Conservation (phyloP, 495 filamentous ascomycete genomes). For the Xylaria sp. region DNA sequence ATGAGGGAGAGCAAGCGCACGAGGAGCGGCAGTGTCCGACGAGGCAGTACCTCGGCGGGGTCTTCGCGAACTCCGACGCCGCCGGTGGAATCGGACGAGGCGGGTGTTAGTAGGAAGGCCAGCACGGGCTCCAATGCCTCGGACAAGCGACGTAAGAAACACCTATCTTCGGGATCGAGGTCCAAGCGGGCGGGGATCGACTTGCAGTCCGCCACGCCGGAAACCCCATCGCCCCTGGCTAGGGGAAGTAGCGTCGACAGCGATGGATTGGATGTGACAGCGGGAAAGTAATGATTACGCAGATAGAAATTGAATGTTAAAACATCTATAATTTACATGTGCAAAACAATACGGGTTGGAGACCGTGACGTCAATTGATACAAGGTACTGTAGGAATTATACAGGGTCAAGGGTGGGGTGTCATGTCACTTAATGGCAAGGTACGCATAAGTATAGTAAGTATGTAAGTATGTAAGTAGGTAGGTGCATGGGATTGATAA, state of each 20-base stretch:
- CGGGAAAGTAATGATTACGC: background rate
- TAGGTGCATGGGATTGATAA: background rate
- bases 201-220: constrained; percentile 58
- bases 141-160: constrained; percentile 57
- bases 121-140: constrained; percentile 57
- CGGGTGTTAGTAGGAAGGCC: constrained; percentile 46
- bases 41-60: constrained; percentile 53
- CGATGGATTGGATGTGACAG: constrained; percentile 22
- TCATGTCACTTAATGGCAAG: too few relatives aligned
- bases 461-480: too few relatives aligned
- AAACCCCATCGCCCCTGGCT: constrained; percentile 57
- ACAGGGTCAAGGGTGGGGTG: background rate
- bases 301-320: background rate
- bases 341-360: background rate
- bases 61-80: constrained; percentile 59
- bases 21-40: constrained; percentile 55
- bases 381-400: background rate
- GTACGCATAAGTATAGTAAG: too few relatives aligned
- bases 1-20: constrained; percentile 53
- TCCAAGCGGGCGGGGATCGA: constrained; percentile 50
- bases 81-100: constrained; percentile 54
- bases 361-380: background rate
- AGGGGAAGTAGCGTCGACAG: constrained; percentile 53
- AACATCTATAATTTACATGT: background rate
- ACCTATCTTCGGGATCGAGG: constrained; percentile 39